Evolutionary conservation across 2,329 filamentous ascomycete genomes (phyloP).

Genomic region (Colletotrichum sp.): DNA sequence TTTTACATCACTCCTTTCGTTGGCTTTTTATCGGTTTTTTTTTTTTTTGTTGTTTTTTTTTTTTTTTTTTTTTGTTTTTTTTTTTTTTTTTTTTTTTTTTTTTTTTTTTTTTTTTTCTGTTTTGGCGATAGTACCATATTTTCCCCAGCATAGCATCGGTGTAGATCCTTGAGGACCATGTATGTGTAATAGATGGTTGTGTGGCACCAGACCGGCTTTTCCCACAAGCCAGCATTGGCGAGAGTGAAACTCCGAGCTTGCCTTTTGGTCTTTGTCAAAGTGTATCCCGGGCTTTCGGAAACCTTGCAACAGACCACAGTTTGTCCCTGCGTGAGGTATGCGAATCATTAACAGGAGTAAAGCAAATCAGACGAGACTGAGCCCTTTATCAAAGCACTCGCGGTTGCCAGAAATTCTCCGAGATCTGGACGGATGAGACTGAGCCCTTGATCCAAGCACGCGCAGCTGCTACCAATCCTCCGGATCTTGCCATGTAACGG

Average conservation of each 20-base stretch:
- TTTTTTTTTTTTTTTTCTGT: neutral
- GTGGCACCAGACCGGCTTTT: neutral
- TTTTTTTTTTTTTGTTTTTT: too few relatives aligned
- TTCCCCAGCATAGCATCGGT: constrained; percentile 12
- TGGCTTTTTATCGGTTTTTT: too few relatives aligned
- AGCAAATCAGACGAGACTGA: neutral
- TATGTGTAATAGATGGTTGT: neutral
- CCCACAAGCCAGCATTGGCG: neutral
- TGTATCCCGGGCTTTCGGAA: neutral
- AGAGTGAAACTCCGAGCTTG: neutral
- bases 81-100: too few relatives aligned
- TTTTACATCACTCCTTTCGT: too few relatives aligned
- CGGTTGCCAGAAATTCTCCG: neutral
- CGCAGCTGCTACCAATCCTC: neutral
- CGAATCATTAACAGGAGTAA: neutral
- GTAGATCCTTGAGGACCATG: neutral
- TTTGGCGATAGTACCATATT: neutral
- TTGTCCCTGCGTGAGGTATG: neutral
- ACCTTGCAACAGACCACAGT: neutral
- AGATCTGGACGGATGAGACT: neutral
- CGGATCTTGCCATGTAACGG: neutral
- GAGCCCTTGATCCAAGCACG: neutral
- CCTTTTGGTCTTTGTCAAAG: neutral
- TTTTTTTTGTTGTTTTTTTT: too few relatives aligned
- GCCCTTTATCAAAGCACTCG: neutral